Conservation (phyloP, 2,329 filamentous ascomycete genomes). For the Coniochaeta prunicola region DNA sequence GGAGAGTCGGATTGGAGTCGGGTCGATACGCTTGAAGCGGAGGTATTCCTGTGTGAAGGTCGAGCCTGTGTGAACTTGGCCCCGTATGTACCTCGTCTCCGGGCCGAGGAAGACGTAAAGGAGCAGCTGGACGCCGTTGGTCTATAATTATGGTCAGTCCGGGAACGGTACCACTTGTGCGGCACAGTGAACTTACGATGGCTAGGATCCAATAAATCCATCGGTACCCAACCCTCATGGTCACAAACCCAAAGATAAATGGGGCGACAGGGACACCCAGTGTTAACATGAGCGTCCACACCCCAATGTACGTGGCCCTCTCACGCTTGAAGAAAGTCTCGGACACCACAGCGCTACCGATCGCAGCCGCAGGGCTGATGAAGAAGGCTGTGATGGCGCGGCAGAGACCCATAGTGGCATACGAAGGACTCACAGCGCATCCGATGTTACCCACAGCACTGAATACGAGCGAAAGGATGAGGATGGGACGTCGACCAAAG, state of each 20-base stretch:
- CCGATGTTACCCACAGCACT: constrained; percentile 44
- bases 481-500: constrained; percentile 47
- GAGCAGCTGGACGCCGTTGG: constrained; percentile 48
- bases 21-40: constrained; percentile 41
- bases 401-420: constrained; percentile 41
- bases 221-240: constrained; percentile 42
- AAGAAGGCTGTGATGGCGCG: constrained; percentile 48
- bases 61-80: constrained; percentile 20
- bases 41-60: constrained; percentile 38
- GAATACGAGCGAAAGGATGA: constrained; percentile 40
- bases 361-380: constrained; percentile 42
- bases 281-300: constrained; percentile 39
- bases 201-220: constrained; percentile 54
- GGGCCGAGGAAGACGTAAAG: constrained; percentile 47
- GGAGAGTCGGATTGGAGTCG: constrained; percentile 34
- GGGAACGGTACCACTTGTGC: constrained; percentile 1
- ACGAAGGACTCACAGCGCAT: constrained; percentile 40
- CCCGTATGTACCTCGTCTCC: constrained; percentile 46
- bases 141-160: constrained; percentile 21
- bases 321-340: constrained; percentile 52
- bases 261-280: constrained; percentile 21
- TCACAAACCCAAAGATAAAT: constrained; percentile 35
- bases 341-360: constrained; percentile 49
- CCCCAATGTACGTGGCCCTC: constrained; percentile 45
- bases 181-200: constrained; percentile 29